A percentile compares a stretch with the other conserved stretches of the same genome.
Conservation (phyloP, 1,139 yeast species). For the Saccharomyces pastorianus region DNA sequence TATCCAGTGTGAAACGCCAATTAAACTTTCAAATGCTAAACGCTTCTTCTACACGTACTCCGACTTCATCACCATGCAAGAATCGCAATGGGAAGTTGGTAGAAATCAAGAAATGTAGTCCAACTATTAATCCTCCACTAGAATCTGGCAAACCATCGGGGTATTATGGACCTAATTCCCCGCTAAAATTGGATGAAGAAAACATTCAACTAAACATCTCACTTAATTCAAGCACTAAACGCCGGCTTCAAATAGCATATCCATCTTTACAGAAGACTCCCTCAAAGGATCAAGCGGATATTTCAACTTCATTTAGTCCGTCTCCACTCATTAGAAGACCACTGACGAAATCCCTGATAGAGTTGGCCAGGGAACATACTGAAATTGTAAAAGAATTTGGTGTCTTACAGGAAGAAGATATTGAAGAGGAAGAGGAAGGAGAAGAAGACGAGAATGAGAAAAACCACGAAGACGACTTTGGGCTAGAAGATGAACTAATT, state of each 20-base stretch:
- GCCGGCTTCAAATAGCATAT: background rate
- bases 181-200: constrained; percentile 19
- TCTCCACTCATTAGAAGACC: constrained; percentile 29
- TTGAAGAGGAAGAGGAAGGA: constrained; percentile 7
- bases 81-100: background rate
- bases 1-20: background rate
- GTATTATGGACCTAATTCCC: constrained; percentile 29
- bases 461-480: constrained; percentile 3
- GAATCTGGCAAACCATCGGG: background rate
- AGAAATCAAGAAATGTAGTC: background rate
- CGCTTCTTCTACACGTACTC: background rate
- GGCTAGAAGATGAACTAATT: constrained; percentile 7
- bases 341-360: constrained; percentile 21
- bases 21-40: background rate
- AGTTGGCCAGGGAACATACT: constrained; percentile 22
- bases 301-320: constrained; percentile 17
- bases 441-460: background rate
- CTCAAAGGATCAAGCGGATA: constrained; percentile 7
- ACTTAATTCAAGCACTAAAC: background rate
- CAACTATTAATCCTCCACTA: background rate
- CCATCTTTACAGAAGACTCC: constrained; percentile 8
- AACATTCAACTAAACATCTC: constrained; percentile 9
- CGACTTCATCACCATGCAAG: background rate
- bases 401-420: background rate
- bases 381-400: constrained; percentile 20